Conservation (phyloP, 352 stramenopile species). For the Phytophthora macrochlamydospora region DNA sequence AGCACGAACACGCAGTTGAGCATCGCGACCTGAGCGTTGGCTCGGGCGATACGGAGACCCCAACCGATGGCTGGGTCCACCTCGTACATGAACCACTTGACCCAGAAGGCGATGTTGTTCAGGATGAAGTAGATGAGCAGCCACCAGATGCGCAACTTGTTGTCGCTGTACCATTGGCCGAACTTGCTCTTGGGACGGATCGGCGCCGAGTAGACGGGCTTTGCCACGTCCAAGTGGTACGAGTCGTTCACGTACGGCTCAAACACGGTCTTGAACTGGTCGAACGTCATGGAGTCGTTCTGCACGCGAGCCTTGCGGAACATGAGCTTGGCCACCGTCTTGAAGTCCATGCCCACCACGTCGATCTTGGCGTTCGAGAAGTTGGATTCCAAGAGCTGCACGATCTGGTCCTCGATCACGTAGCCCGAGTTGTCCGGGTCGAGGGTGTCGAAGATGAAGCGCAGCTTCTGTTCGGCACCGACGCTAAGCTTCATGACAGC, state of each 20-base stretch:
- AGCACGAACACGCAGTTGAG: conserved; percentile 81
- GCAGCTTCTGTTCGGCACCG: conserved; percentile 73
- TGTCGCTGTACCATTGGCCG: conserved; percentile 63
- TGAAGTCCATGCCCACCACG: conserved; percentile 75
- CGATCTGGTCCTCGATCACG: conserved; percentile 69
- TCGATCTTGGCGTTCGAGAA: conserved; percentile 76
- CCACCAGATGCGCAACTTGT: conserved; percentile 83
- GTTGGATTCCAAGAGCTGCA: conserved; percentile 70
- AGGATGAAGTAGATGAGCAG: conserved; percentile 69
- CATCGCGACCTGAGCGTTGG: conserved; percentile 78
- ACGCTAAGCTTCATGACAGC: conserved; percentile 82
- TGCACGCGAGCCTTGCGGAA: conserved; percentile 69
- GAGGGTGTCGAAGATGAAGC: conserved; percentile 86
- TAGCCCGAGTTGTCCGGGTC: conserved; percentile 56
- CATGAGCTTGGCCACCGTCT: conserved; percentile 65
- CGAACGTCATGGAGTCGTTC: conserved; percentile 68
- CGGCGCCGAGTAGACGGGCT: conserved; percentile 35
- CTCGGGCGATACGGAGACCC: conserved; percentile 71
- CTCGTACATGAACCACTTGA: conserved; percentile 77
- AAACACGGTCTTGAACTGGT: conserved; percentile 78
- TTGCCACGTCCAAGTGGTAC: conserved; percentile 48
- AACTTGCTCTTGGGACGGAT: conserved; percentile 59
- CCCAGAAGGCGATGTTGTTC: conserved; percentile 75
- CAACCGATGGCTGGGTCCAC: conserved; percentile 79
- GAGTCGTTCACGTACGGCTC: conserved; percentile 68